A percentile compares a stretch with the other conserved stretches of the same genome.
These are phyloP conservation scores for Fusarium sp. DNA, from an alignment of 2,329 filamentous ascomycete genomes.

Conservation along the genomic window DNA sequence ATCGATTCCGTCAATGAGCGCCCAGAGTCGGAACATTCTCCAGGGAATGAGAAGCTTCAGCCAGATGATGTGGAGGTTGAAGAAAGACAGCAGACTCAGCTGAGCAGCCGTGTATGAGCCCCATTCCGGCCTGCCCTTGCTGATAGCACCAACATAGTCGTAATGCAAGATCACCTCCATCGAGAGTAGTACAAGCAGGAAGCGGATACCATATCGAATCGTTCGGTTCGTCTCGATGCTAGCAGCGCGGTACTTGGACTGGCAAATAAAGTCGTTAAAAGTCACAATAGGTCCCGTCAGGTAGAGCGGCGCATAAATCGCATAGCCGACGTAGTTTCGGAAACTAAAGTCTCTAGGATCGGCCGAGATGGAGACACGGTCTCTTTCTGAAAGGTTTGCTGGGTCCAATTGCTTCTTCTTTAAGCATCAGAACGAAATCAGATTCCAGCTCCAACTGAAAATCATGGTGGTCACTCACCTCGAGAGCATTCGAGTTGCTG, in stretches of 20 bases:
- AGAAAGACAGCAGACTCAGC: constrained; percentile 89
- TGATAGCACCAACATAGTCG: constrained; percentile 94
- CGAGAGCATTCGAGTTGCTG: constrained; percentile 73
- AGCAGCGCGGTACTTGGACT: constrained; percentile 78
- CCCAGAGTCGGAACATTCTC: constrained; percentile 99
- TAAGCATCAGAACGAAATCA: constrained; percentile 67
- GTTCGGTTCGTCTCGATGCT: constrained; percentile 80
- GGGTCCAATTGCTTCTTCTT: constrained; percentile 99
- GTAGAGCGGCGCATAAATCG: constrained; percentile 93
- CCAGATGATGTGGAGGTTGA: constrained; percentile 98
- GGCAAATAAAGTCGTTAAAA: constrained; percentile 97
- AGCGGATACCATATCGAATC: constrained; percentile 84
- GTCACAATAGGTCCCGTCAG: constrained; percentile 93
- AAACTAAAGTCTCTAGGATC: constrained; percentile 78
- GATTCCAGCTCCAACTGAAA: constrained; percentile 10
- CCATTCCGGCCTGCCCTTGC: constrained; percentile 84
- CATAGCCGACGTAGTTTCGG: constrained; percentile 89
- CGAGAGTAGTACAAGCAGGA: constrained; percentile 80
- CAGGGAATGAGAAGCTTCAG: constrained; percentile 95
- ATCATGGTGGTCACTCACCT: constrained; percentile 72
- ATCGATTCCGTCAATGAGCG: constrained; percentile 89
- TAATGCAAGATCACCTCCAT: constrained; percentile 96
- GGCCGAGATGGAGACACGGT: constrained; percentile 84
- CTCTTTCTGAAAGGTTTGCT: constrained; percentile 85
- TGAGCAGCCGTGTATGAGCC: constrained; percentile 85